These are phyloP conservation scores for Didymella lethalis DNA, from an alignment of 2,329 filamentous ascomycete genomes.

Conservation along the genomic window DNA sequence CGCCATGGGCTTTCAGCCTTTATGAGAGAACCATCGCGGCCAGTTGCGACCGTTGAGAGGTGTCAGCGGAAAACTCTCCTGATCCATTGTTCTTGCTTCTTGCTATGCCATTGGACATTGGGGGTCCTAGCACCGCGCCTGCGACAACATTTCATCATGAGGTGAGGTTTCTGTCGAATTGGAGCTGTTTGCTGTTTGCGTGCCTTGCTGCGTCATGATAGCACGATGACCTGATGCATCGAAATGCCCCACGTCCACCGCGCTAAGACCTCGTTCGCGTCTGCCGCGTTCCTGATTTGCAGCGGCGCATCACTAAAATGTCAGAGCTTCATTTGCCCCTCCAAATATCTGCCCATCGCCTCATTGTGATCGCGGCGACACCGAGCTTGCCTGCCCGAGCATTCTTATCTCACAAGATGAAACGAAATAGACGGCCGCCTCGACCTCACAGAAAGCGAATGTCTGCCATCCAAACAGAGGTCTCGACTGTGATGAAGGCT, in stretches of 20 bases:
- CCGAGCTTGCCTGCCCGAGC: not conserved
- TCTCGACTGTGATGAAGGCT: not conserved
- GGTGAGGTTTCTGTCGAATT: constrained; percentile 28
- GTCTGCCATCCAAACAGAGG: not conserved
- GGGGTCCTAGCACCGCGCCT: constrained; percentile 15
- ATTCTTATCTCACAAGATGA: not conserved
- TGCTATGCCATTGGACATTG: constrained; percentile 26
- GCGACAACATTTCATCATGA: constrained; percentile 32
- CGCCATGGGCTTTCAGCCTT: constrained; percentile 18
- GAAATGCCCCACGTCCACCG: not conserved
- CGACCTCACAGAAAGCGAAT: not conserved
- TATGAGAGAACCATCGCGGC: constrained; percentile 14
- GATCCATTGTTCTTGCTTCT: constrained; percentile 21
- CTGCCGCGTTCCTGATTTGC: constrained; percentile 8
- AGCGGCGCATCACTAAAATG: not conserved
- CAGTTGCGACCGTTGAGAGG: constrained; percentile 14
- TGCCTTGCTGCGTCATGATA: constrained; percentile 22
- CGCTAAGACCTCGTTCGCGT: not conserved
- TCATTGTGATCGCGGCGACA: constrained; percentile 2
- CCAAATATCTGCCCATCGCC: constrained; percentile 15
- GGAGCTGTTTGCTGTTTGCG: constrained; percentile 19
- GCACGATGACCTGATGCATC: constrained; percentile 21
- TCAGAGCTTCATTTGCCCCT: constrained; percentile 9
- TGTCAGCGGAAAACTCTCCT: constrained; percentile 25
- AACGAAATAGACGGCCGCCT: not conserved